Conservation (phyloP, 345 rosid genomes). For the Lenwebbia sp. region DNA sequence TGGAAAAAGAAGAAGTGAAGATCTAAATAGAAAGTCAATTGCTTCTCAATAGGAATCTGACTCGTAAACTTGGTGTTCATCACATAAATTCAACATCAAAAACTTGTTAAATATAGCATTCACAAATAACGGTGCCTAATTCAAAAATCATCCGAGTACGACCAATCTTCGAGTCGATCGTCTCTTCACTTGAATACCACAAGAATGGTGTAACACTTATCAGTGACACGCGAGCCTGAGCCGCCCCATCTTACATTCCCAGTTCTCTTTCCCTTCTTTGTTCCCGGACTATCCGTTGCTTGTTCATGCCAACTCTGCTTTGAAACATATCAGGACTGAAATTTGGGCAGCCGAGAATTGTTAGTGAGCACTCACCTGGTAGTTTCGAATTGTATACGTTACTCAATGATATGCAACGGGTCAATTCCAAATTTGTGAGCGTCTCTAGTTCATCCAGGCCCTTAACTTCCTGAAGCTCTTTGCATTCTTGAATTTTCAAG, state of each 20-base stretch:
- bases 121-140: too few relatives aligned
- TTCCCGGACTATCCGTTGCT: neutral
- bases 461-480: neutral
- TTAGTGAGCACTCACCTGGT: too few relatives aligned
- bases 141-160: too few relatives aligned
- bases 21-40: neutral
- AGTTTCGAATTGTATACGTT: too few relatives aligned
- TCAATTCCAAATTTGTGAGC: neutral
- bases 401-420: too few relatives aligned
- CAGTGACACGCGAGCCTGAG: neutral
- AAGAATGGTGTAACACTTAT: too few relatives aligned
- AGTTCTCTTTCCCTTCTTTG: neutral
- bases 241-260: neutral
- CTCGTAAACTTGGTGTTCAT: neutral
- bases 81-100: rapidly evolving
- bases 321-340: too few relatives aligned
- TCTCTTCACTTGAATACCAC: too few relatives aligned
- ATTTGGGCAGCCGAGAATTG: too few relatives aligned
- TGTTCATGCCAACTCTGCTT: neutral
- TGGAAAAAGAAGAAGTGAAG: neutral
- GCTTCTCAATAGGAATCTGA: rapidly evolving
- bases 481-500: rapidly evolving
- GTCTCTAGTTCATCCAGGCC: neutral
- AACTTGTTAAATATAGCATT: rapidly evolving
- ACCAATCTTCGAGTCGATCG: neutral